These are phyloP conservation scores for Psilocybe cyanescens DNA, from an alignment of 768 basidiomycete genomes.

Conservation along the genomic window DNA sequence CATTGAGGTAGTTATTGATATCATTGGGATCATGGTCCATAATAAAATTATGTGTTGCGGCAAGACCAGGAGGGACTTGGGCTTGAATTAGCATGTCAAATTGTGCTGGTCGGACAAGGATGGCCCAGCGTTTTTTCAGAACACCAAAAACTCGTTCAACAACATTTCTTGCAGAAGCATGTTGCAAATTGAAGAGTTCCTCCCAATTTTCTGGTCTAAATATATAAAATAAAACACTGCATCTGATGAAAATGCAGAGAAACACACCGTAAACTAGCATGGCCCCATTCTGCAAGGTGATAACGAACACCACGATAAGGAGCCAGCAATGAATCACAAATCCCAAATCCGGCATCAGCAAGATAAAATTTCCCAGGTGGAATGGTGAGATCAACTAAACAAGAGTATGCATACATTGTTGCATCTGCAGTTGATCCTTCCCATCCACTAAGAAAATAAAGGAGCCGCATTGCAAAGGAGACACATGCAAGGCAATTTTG, in stretches of 20 bases:
- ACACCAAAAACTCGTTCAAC: constrained; percentile 39
- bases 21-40: constrained; percentile 20
- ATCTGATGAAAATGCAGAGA: not conserved
- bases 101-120: constrained; percentile 11
- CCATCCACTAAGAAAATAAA: constrained; percentile 36
- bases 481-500: constrained; percentile 36
- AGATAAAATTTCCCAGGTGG: too few relatives aligned
- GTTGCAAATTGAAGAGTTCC: constrained; percentile 40
- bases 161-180: constrained; percentile 37
- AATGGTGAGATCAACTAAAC: too few relatives aligned
- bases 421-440: constrained; percentile 37
- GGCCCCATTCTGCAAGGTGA: constrained; percentile 40
- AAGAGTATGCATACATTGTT: constrained; percentile 16
- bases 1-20: constrained; percentile 12
- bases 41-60: constrained; percentile 17
- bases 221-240: constrained; percentile 5
- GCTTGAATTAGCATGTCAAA: constrained; percentile 21
- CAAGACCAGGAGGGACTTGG: too few relatives aligned
- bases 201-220: constrained; percentile 28
- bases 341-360: constrained; percentile 35
- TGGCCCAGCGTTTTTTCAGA: constrained; percentile 8
- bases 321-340: constrained; percentile 32
- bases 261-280: not conserved
- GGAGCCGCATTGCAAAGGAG: constrained; percentile 30
- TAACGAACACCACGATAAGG: constrained; percentile 38